Base-by-base conservation (phyloP, 2,329 filamentous ascomycete genomes). In the Falciphora oryzae region DNA sequence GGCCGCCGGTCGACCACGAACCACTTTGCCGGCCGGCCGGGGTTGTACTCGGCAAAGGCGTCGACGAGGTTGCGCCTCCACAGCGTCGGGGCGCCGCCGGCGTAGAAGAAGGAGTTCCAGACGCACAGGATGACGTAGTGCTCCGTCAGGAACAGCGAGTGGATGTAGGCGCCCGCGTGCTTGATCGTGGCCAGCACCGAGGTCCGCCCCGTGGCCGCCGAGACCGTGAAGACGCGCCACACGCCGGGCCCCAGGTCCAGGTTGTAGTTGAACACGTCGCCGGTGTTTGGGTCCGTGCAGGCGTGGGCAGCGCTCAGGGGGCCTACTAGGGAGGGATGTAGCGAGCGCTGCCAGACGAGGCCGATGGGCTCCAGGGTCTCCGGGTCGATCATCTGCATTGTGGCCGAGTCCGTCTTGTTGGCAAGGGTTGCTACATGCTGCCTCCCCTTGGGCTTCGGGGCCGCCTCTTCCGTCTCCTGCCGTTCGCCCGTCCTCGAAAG, bases 221-320 rank as follows among this genome's bases (percentile, higher is more conserved):
- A 88, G 2, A 86, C 83, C 1, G 82, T 78, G 74, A 93, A 95
- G 22, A 95, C 72, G 22, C 89, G 86, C 72, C 94, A 95, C 0
- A 80, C 85, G 0, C 71, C 72, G 0, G 73, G 75, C 25, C 58
- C 59, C 31, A 59, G 32, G 4, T 63, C 57, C n/a, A 63, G 62
- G 62, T 63, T 63, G 62, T 73, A 75, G 67, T 75, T 72, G 63
- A 75, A 75, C 35, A 68, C 67, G 61, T 72, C 71, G 22, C 75
- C 69, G 50, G 73, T 71, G 11, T 70, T 65, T 0, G 72, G 61
- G 58, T 62, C 61, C 14, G 16, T 27, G 57, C 61, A 59, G 64
- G 60, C 64, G 28, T 65, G 64, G 1, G 64, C 64, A 28, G 60
- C 64, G 38, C 64, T 60, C 38, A 65, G 32, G 28, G 64, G 64